Percentiles rank a stretch among this genome's conserved stretches.
phyloP scores from a whole-genome alignment of 345 rosid genomes.

The Salix caprea region DNA sequence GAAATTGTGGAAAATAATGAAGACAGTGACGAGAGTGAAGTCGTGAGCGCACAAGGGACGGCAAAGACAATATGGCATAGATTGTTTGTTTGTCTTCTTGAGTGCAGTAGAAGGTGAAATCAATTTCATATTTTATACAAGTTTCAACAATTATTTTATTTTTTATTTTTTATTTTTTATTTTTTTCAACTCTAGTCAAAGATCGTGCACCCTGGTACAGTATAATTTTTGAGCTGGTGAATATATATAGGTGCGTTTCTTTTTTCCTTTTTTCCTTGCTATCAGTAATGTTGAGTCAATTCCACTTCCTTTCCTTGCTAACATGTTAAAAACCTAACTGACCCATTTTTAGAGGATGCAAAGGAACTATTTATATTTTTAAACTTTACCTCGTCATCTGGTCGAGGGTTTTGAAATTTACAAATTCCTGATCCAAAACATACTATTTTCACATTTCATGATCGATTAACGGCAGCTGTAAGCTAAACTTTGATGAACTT shows the following conservation, averaged over 20 bases:
- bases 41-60: background rate
- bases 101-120: too few relatives aligned
- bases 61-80: background rate
- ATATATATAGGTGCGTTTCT: background rate
- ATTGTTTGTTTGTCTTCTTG: too few relatives aligned
- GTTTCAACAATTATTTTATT: too few relatives aligned
- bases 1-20: background rate
- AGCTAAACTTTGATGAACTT: constrained; percentile 4
- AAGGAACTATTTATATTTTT: background rate
- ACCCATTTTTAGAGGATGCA: background rate
- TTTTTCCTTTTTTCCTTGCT: background rate
- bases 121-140: too few relatives aligned
- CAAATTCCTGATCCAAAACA: background rate
- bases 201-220: background rate
- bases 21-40: background rate
- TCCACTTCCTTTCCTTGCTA: background rate
- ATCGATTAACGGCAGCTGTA: constrained; percentile 20
- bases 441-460: too few relatives aligned
- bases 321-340: background rate
- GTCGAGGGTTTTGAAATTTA: background rate
- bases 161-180: too few relatives aligned
- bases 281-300: background rate
- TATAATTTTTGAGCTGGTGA: too few relatives aligned
- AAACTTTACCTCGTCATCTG: background rate
- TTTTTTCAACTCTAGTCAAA: too few relatives aligned